These are phyloP conservation scores for Fusarium algeriense DNA, from an alignment of 2,329 filamentous ascomycete genomes.

Conservation along the genomic window DNA sequence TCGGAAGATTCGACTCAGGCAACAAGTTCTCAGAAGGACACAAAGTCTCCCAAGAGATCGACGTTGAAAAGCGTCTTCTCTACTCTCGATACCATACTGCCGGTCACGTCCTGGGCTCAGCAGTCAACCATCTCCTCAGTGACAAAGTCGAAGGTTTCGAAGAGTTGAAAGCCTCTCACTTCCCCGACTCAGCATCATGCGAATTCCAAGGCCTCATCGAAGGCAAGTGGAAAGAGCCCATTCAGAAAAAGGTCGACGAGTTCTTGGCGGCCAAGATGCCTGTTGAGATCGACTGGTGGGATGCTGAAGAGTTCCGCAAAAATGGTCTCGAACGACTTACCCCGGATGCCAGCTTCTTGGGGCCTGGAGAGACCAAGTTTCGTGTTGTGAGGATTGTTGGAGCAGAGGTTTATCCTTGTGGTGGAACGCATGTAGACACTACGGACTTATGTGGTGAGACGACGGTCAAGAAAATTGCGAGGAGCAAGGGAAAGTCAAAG, in stretches of 20 bases:
- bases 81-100: slow-evolving; percentile 80
- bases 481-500: slow-evolving; percentile 43
- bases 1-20: slow-evolving; percentile 65
- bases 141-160: slow-evolving; percentile 65
- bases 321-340: slow-evolving; percentile 68
- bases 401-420: slow-evolving; percentile 78
- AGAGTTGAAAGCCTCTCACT: slow-evolving; percentile 79
- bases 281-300: slow-evolving; percentile 74
- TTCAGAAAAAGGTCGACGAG: slow-evolving; percentile 72
- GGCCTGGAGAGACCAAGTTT: slow-evolving; percentile 62
- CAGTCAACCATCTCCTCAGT: slow-evolving; percentile 70
- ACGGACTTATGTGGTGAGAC: slow-evolving; percentile 71
- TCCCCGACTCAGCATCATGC: slow-evolving; percentile 74
- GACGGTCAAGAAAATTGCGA: slow-evolving; percentile 72
- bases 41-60: slow-evolving; percentile 67
- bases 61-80: slow-evolving; percentile 69
- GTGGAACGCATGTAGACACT: slow-evolving; percentile 77
- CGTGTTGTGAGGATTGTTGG: slow-evolving; percentile 77
- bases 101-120: slow-evolving; percentile 77
- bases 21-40: slow-evolving; percentile 57
- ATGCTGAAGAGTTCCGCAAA: slow-evolving; percentile 69
- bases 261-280: slow-evolving; percentile 67
- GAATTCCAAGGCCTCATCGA: slow-evolving; percentile 78
- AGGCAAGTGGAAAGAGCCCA: slow-evolving; percentile 69
- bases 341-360: slow-evolving; percentile 56